Conservation (phyloP, 805 yeast species). For the Ogataea pilisensis region DNA sequence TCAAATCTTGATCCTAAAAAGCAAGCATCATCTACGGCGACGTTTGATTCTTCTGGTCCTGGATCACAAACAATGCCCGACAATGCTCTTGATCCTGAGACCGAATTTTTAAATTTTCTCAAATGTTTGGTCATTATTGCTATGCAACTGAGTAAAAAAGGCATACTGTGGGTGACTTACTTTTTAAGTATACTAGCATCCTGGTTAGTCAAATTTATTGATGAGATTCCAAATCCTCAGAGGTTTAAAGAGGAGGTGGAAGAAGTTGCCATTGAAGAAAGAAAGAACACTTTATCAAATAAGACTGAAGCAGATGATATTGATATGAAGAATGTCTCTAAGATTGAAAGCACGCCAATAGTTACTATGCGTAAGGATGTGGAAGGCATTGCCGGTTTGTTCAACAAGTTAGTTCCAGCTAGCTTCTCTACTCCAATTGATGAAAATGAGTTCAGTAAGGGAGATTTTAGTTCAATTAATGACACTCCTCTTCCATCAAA, state of each 20-base stretch:
- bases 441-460: conserved; percentile 1
- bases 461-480: conserved; percentile 3
- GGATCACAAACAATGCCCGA: conserved; percentile 9
- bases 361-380: conserved; percentile 4
- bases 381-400: conserved; percentile 11
- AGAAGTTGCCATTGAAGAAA: not conserved
- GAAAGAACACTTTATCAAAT: not conserved
- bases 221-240: conserved; percentile 25
- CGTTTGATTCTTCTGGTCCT: conserved; percentile 11
- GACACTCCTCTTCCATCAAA: conserved; percentile 14
- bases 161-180: conserved; percentile 23
- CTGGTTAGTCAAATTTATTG: conserved; percentile 12
- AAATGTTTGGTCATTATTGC: conserved; percentile 18
- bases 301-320: no score
- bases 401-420: conserved; percentile 18
- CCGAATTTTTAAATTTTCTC: conserved; percentile 23
- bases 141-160: conserved; percentile 19
- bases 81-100: conserved; percentile 14
- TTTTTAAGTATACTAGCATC: conserved; percentile 14
- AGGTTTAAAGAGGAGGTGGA: conserved; percentile 8
- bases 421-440: conserved; percentile 21
- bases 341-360: conserved; percentile 14
- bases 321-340: no score
- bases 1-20: not conserved
- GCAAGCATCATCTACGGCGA: not conserved